Conservation (phyloP, 2,329 filamentous ascomycete genomes). For the Eutypella sp. region DNA sequence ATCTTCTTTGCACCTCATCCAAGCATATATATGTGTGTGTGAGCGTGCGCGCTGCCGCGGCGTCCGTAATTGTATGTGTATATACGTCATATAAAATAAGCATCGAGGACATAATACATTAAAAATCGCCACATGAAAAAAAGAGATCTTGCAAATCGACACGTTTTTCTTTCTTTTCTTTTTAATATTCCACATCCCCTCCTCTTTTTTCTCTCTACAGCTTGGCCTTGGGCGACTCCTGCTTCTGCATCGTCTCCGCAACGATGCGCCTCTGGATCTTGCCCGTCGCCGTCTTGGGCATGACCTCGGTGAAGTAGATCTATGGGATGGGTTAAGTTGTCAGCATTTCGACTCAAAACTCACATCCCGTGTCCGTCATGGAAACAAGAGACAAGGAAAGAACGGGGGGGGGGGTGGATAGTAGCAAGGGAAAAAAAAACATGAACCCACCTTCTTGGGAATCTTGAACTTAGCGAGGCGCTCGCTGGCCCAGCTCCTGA, state of each 20-base stretch:
- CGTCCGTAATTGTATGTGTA: too few species aligned
- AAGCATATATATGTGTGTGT: too few species aligned
- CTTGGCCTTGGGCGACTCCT: conserved; percentile 51
- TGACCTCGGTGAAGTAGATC: conserved; percentile 76
- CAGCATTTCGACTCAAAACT: too few species aligned
- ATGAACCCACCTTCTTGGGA: conserved; percentile 63
- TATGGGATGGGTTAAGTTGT: conserved; percentile 25
- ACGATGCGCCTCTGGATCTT: conserved; percentile 84
- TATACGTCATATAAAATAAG: too few species aligned
- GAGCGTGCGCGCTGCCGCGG: too few species aligned
- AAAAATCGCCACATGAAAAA: too few species aligned
- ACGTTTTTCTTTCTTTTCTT: too few species aligned
- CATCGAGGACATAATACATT: too few species aligned
- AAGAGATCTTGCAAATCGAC: too few species aligned
- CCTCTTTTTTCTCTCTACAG: conserved; percentile 32
- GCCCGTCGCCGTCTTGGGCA: conserved; percentile 89
- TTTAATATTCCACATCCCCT: conserved; percentile 1
- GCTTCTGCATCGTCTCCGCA: conserved; percentile 78
- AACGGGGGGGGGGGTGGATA: background rate
- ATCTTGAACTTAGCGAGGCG: conserved; percentile 80
- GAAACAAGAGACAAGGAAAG: background rate
- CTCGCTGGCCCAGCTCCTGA: conserved; percentile 64
- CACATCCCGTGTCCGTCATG: background rate
- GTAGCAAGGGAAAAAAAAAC: background rate
- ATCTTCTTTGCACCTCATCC: too few species aligned